Conservation (phyloP, 345 rosid genomes). For the Atalantia buxifolia region DNA sequence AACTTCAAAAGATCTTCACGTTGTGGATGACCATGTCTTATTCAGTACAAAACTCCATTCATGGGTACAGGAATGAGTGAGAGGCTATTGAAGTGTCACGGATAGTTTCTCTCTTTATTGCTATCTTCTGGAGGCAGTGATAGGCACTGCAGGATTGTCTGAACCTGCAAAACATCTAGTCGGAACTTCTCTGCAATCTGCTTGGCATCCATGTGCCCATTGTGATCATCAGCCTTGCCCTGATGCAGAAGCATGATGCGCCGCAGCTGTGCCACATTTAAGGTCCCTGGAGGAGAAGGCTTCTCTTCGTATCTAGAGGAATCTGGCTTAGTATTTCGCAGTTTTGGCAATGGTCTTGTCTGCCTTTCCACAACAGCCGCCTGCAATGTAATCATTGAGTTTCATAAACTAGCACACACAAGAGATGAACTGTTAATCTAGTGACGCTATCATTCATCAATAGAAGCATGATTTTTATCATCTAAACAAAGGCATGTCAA, state of each 20-base stretch:
- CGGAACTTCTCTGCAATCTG: slow-evolving; percentile 69
- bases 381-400: slow-evolving; percentile 30
- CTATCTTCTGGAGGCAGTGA: slow-evolving; percentile 66
- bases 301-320: slow-evolving; percentile 62
- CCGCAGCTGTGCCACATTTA: slow-evolving; percentile 71
- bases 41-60: slow-evolving; percentile 11
- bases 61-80: not conserved
- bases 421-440: not conserved
- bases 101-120: slow-evolving; percentile 22
- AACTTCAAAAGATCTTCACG: not conserved
- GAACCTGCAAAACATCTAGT: slow-evolving; percentile 56
- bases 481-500: not conserved
- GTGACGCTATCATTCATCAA: not conserved
- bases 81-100: not conserved
- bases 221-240: slow-evolving; percentile 76
- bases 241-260: slow-evolving; percentile 68
- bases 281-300: slow-evolving; percentile 60
- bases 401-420: not conserved
- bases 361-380: slow-evolving; percentile 65
- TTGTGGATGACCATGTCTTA: slow-evolving; percentile 14
- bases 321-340: slow-evolving; percentile 61
- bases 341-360: slow-evolving; percentile 76
- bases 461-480: not conserved
- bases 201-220: slow-evolving; percentile 53
- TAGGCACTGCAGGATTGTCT: slow-evolving; percentile 50